Evolutionary conservation across 352 stramenopile species (phyloP).

Genomic region (Phytophthora quininea): DNA sequence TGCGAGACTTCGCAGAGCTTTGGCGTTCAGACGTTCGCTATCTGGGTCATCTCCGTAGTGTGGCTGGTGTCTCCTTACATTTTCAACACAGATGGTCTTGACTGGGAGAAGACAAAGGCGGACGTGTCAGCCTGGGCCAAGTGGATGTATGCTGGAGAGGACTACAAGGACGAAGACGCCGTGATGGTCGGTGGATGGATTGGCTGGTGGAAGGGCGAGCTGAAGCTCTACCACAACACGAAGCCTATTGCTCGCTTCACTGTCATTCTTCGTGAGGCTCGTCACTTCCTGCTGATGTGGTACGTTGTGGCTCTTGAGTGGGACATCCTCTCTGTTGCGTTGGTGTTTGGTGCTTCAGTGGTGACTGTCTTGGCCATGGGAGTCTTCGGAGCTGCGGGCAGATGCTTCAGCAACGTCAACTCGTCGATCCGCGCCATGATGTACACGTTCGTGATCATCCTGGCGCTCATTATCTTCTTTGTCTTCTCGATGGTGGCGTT

Average conservation of each 20-base stretch:
- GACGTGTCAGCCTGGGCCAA: conserved; percentile 74
- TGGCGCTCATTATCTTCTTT: conserved; percentile 55
- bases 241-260: conserved; percentile 72
- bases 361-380: conserved; percentile 66
- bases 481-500: conserved; percentile 48
- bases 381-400: conserved; percentile 41
- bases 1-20: conserved; percentile 78
- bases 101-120: conserved; percentile 86
- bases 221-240: conserved; percentile 76
- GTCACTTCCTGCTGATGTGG: conserved; percentile 87
- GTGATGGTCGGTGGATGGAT: conserved; percentile 80
- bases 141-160: conserved; percentile 83
- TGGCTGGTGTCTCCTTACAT: conserved; percentile 83
- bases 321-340: conserved; percentile 50
- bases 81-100: conserved; percentile 85
- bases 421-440: conserved; percentile 52
- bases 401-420: conserved; percentile 38
- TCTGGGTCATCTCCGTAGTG: conserved; percentile 77
- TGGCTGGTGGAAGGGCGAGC: conserved; percentile 83
- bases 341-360: conserved; percentile 64
- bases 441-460: conserved; percentile 54
- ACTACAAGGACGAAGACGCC: conserved; percentile 68
- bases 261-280: conserved; percentile 75
- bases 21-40: conserved; percentile 81
- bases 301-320: conserved; percentile 82